phyloP scores from a whole-genome alignment of 129 eudicot genomes.

The Dittrichia graveolens region DNA sequence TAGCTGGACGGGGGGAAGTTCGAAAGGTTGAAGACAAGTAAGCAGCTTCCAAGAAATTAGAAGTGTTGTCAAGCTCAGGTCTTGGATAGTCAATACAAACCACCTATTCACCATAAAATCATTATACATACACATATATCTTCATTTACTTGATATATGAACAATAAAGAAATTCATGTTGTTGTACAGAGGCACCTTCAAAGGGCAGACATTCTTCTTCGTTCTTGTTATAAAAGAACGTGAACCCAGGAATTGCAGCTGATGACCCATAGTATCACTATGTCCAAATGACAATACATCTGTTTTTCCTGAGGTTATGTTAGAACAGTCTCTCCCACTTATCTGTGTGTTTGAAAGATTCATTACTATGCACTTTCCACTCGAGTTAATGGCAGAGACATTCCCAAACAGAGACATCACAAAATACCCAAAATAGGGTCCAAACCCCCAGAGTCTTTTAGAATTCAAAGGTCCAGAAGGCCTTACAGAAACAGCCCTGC shows the following conservation, averaged over 20 bases:
- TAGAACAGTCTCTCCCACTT: too few relatives aligned
- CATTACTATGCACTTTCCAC: slow-evolving; percentile 31
- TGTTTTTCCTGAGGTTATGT: slow-evolving; percentile 16
- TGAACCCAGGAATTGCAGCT: slow-evolving; percentile 34
- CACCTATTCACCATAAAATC: slow-evolving; percentile 43
- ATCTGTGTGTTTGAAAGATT: slow-evolving; percentile 43
- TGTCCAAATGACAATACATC: slow-evolving; percentile 48
- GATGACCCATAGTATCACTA: slow-evolving; percentile 44
- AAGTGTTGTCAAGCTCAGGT: slow-evolving; percentile 89
- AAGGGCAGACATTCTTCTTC: slow-evolving; percentile 35
- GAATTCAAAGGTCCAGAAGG: not conserved
- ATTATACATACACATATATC: not conserved
- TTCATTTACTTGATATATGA: not conserved
- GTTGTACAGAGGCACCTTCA: slow-evolving; percentile 45
- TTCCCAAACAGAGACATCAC: slow-evolving; percentile 60
- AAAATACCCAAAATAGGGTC: not conserved
- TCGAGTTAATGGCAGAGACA: slow-evolving; percentile 58
- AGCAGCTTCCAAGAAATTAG: slow-evolving; percentile 90
- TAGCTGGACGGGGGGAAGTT: slow-evolving; percentile 64
- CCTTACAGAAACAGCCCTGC: not conserved
- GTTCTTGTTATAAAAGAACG: slow-evolving; percentile 37
- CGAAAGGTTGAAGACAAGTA: slow-evolving; percentile 76
- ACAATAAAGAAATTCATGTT: not conserved
- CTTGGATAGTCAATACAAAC: slow-evolving; percentile 93
- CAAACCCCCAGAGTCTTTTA: not conserved